Evolutionary conservation across 495 filamentous ascomycete species (phyloP).

Genomic region (Friedmanniomyces endolithicus): DNA sequence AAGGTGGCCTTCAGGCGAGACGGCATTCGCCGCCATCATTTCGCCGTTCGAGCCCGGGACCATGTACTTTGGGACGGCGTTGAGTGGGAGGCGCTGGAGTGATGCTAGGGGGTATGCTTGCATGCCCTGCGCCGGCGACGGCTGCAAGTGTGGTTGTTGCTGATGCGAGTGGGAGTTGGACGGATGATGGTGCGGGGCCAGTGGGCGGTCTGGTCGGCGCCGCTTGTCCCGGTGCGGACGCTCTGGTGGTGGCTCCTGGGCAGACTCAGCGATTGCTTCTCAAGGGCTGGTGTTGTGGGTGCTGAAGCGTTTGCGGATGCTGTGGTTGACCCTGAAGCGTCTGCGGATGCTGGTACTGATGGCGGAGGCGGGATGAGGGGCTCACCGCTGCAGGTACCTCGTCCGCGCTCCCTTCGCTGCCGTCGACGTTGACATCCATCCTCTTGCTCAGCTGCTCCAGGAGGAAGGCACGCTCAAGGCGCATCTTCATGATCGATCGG

Average conservation of each 20-base stretch:
- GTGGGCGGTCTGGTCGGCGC: not conserved
- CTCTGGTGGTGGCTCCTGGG: slow-evolving; percentile 10
- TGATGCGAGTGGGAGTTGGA: slow-evolving; percentile 2
- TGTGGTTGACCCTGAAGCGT: not conserved
- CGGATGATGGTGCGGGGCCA: not conserved
- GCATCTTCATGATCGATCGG: slow-evolving; percentile 77
- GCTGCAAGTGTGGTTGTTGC: not conserved
- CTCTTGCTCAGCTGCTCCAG: slow-evolving; percentile 76
- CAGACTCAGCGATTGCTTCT: not conserved
- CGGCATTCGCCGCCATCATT: slow-evolving; percentile 5
- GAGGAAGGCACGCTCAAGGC: slow-evolving; percentile 78
- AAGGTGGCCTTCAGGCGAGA: not conserved
- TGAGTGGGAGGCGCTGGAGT: not conserved
- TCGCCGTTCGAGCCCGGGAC: slow-evolving; percentile 1
- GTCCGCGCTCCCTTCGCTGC: slow-evolving; percentile 57
- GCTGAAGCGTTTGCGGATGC: slow-evolving; percentile 5
- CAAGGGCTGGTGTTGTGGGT: not conserved
- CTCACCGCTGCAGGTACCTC: slow-evolving; percentile 49
- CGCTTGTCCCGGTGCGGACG: slow-evolving; percentile 20
- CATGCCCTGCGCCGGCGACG: not conserved
- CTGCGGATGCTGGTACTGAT: too few species aligned
- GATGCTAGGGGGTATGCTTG: not conserved
- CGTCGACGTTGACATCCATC: slow-evolving; percentile 68
- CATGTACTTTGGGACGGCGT: not conserved
- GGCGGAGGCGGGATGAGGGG: slow-evolving; percentile 1